These are phyloP conservation scores for Kodamaea arcana DNA, from an alignment of 1,139 yeast species.

Conservation along the genomic window DNA sequence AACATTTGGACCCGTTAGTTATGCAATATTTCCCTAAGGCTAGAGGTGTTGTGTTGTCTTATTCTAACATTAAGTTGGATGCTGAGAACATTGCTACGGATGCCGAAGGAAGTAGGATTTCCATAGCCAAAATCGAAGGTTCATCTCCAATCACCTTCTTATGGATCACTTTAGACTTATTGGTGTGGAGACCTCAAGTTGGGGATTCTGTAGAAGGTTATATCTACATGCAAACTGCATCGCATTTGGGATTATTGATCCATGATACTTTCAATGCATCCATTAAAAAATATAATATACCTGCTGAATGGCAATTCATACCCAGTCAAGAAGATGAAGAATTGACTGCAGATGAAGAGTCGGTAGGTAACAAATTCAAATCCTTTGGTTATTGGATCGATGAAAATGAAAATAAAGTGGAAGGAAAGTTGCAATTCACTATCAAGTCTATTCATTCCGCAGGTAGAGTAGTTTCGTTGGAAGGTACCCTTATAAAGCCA, in stretches of 20 bases:
- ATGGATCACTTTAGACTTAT: constrained; percentile 82
- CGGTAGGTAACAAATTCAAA: constrained; percentile 25
- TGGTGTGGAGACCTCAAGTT: constrained; percentile 83
- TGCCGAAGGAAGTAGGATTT: constrained; percentile 18
- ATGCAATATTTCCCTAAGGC: constrained; percentile 76
- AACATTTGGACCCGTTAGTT: constrained; percentile 84
- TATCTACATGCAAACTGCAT: constrained; percentile 88
- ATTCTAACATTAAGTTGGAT: constrained; percentile 52
- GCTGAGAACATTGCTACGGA: constrained; percentile 33
- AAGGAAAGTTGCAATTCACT: constrained; percentile 74
- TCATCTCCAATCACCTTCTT: constrained; percentile 86
- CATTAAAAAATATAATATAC: constrained; percentile 79
- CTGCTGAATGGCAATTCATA: constrained; percentile 75
- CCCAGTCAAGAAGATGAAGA: constrained; percentile 70
- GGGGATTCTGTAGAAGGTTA: constrained; percentile 86
- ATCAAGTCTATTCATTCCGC: constrained; percentile 70
- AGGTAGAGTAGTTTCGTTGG: constrained; percentile 79
- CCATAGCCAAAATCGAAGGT: constrained; percentile 63
- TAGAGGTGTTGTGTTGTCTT: constrained; percentile 80
- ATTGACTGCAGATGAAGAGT: constrained; percentile 18
- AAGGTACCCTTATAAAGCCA: constrained; percentile 72
- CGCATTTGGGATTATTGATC: constrained; percentile 85
- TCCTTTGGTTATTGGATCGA: constrained; percentile 89
- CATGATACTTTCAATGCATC: constrained; percentile 95
- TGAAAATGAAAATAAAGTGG: constrained; percentile 64